Conservation (phyloP, 2,329 filamentous ascomycete genomes). For the Neopestalotiopsis sp. region DNA sequence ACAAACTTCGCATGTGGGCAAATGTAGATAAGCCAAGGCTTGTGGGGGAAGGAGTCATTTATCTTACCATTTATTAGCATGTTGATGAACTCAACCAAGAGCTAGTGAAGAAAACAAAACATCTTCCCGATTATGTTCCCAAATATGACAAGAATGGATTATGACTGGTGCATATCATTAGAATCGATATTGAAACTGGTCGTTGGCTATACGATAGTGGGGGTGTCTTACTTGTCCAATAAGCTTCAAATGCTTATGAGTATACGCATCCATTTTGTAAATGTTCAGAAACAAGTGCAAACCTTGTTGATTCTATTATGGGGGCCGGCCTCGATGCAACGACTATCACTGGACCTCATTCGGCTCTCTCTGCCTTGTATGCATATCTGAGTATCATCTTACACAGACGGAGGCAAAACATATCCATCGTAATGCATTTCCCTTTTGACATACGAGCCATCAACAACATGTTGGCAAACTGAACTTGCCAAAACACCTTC, state of each 20-base stretch:
- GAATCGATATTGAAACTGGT: neutral
- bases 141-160: too few relatives aligned
- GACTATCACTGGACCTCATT: neutral
- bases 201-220: neutral
- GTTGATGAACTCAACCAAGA: neutral
- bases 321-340: too few relatives aligned
- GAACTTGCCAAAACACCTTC: too few relatives aligned
- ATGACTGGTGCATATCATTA: too few relatives aligned
- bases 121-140: neutral
- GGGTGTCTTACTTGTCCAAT: neutral
- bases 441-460: too few relatives aligned
- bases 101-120: neutral
- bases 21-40: neutral
- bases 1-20: neutral
- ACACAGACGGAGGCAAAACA: too few relatives aligned
- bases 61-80: neutral
- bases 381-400: too few relatives aligned
- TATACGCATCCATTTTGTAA: neutral
- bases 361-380: too few relatives aligned
- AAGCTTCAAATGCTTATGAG: neutral
- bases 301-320: neutral
- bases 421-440: too few relatives aligned
- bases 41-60: neutral
- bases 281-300: neutral
- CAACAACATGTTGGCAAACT: too few relatives aligned